These are phyloP conservation scores for Talaromyces sp. DNA, from an alignment of 2,329 filamentous ascomycete species.

Conservation along the genomic window DNA sequence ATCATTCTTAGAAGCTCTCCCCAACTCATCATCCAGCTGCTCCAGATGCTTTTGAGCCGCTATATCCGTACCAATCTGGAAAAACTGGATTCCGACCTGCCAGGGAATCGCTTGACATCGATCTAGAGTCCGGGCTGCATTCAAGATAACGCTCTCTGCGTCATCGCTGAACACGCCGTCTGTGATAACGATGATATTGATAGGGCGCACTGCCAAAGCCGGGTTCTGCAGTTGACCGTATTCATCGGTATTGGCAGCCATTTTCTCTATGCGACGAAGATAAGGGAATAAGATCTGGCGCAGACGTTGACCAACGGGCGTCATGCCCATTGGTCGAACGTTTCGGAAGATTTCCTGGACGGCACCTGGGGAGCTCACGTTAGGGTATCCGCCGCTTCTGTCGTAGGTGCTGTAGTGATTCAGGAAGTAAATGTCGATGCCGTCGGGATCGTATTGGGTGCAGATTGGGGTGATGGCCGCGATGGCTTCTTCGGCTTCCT, in stretches of 20 bases:
- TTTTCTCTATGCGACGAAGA: conserved; percentile 50
- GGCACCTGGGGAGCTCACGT: conserved; percentile 53
- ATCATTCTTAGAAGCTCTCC: conserved; percentile 42
- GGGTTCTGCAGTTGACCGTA: conserved; percentile 23
- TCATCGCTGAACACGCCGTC: conserved; percentile 81
- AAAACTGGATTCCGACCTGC: conserved; percentile 92
- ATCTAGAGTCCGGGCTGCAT: conserved; percentile 66
- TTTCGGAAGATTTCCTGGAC: conserved; percentile 66
- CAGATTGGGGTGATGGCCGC: conserved; percentile 74
- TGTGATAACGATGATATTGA: conserved; percentile 91
- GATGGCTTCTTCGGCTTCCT: conserved; percentile 66
- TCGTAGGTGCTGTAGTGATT: conserved; percentile 55
- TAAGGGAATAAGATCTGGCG: conserved; percentile 70
- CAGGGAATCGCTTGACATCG: conserved; percentile 63
- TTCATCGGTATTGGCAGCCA: conserved; percentile 34
- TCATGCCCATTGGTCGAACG: conserved; percentile 61
- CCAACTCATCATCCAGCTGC: conserved; percentile 69
- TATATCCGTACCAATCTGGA: conserved; percentile 77
- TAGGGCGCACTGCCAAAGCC: conserved; percentile 56
- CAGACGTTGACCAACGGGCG: conserved; percentile 69
- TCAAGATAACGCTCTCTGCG: conserved; percentile 63
- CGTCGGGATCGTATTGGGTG: conserved; percentile 71
- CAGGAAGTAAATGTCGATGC: conserved; percentile 87
- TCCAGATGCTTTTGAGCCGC: conserved; percentile 61
- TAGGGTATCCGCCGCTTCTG: conserved; percentile 53